These are phyloP conservation scores for Echria macrotheca DNA, from an alignment of 495 filamentous ascomycete genomes.

Conservation along the genomic window DNA sequence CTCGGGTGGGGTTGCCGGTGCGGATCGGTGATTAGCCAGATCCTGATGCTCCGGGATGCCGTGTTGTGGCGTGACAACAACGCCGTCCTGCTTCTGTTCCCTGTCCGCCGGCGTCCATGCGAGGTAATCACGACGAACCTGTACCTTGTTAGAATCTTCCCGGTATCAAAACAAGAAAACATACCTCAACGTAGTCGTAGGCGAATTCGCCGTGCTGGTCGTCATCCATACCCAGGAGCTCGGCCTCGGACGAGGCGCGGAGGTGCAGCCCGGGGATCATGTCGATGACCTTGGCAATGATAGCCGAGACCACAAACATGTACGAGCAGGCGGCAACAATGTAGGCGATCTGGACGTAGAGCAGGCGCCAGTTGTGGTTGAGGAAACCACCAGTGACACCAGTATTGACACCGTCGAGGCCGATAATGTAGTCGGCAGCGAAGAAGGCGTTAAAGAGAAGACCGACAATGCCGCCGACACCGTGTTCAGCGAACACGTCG, in stretches of 20 bases:
- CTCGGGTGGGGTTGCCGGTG: conserved; percentile 11
- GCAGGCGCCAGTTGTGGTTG: conserved; percentile 80
- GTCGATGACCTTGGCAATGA: conserved; percentile 83
- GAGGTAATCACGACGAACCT: conserved; percentile 89
- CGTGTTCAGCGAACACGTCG: conserved; percentile 98
- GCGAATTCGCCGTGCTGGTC: conserved; percentile 94
- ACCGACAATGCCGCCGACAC: conserved; percentile 86
- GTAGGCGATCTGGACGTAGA: conserved; percentile 91
- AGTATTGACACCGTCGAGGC: conserved; percentile 88
- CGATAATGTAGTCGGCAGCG: conserved; percentile 81
- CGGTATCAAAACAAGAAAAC: conserved; percentile 1
- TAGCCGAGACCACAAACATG: conserved; percentile 75
- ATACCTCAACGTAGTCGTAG: conserved; percentile 74
- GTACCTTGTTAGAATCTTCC: neutral
- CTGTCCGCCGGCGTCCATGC: conserved; percentile 92
- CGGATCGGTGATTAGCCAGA: conserved; percentile 14
- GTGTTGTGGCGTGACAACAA: conserved; percentile 66
- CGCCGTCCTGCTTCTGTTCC: conserved; percentile 57
- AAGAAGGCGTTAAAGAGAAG: conserved; percentile 92
- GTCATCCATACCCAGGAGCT: conserved; percentile 97
- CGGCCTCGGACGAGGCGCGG: conserved; percentile 90
- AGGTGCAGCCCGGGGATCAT: conserved; percentile 84
- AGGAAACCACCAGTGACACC: conserved; percentile 74
- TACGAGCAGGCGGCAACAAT: conserved; percentile 70
- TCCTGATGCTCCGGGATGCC: conserved; percentile 68